Evolutionary conservation across 495 filamentous ascomycete genomes (phyloP).

Genomic region (Xylaria nigripes): DNA sequence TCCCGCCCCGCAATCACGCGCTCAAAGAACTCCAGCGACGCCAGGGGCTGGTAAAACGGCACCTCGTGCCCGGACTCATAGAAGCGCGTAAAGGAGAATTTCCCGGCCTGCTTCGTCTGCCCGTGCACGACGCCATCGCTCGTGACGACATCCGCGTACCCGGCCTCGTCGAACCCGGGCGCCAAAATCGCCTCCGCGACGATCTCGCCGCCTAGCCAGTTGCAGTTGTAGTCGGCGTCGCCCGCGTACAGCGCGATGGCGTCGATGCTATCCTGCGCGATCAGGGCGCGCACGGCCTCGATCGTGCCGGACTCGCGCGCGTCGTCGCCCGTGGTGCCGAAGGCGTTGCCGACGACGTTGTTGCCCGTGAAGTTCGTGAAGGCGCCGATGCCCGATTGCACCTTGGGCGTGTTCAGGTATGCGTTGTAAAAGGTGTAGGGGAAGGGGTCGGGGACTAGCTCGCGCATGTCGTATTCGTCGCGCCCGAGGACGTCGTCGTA

Average conservation of each 20-base stretch:
- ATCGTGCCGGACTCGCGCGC: conserved; percentile 43
- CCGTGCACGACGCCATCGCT: conserved; percentile 52
- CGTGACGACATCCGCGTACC: conserved; percentile 47
- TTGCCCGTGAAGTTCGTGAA: conserved; percentile 49
- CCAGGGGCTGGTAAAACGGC: conserved; percentile 61
- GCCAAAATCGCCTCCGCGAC: conserved; percentile 40
- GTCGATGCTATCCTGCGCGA: conserved; percentile 44
- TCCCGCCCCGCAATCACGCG: conserved; percentile 49
- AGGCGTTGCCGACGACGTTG: conserved; percentile 40
- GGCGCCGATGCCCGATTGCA: conserved; percentile 53
- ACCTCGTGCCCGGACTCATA: conserved; percentile 61
- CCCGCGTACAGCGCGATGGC: conserved; percentile 50
- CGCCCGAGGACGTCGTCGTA: conserved; percentile 45
- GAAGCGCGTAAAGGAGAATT: conserved; percentile 56
- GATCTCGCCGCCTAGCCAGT: conserved; percentile 50
- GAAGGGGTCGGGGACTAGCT: conserved; percentile 51
- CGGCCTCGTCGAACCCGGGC: conserved; percentile 40
- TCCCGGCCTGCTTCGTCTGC: conserved; percentile 53
- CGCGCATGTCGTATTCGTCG: conserved; percentile 56
- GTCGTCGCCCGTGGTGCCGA: conserved; percentile 50
- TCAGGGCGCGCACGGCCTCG: conserved; percentile 39
- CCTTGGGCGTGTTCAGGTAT: conserved; percentile 50
- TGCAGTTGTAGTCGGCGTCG: conserved; percentile 59
- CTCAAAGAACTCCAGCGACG: conserved; percentile 52
- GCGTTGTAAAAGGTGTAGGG: conserved; percentile 49